Conservation (phyloP, 176 grass and related monocot species). For the Aechmea fasciata region DNA sequence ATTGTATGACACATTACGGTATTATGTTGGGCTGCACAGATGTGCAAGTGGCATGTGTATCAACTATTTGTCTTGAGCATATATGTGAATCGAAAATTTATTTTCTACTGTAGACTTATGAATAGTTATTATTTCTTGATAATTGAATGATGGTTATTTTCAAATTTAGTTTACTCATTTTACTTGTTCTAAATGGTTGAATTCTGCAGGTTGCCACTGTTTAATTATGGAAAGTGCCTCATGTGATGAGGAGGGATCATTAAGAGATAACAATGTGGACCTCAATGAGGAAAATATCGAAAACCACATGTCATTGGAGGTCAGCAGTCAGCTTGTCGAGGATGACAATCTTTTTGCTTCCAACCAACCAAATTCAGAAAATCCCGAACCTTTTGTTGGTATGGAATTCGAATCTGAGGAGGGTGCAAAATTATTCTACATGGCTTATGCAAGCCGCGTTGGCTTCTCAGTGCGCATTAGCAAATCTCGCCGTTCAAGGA, state of each 20-base stretch:
- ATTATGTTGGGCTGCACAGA: too few species aligned
- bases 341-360: conserved; percentile 12
- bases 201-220: conserved; percentile 10
- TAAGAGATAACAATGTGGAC: conserved; percentile 46
- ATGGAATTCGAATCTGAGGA: conserved; percentile 72
- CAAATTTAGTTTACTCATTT: background rate
- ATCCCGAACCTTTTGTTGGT: conserved; percentile 54
- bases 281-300: conserved; percentile 45
- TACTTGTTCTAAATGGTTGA: background rate
- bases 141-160: background rate
- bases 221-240: conserved; percentile 39
- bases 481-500: conserved; percentile 61
- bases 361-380: conserved; percentile 22
- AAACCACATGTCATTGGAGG: conserved; percentile 31
- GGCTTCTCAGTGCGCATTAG: conserved; percentile 62
- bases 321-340: conserved; percentile 26
- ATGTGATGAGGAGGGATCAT: conserved; percentile 37
- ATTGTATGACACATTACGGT: too few species aligned
- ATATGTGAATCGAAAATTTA: background rate
- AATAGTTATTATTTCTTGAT: background rate
- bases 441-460: conserved; percentile 46
- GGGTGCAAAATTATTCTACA: conserved; percentile 56
- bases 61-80: background rate
- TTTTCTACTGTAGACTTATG: background rate
- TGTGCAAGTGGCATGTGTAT: background rate